A percentile compares a stretch with the other conserved stretches of the same genome.
Evolutionary conservation across 2,329 filamentous ascomycete species (phyloP).

Genomic region (Trichoderma sp.): DNA sequence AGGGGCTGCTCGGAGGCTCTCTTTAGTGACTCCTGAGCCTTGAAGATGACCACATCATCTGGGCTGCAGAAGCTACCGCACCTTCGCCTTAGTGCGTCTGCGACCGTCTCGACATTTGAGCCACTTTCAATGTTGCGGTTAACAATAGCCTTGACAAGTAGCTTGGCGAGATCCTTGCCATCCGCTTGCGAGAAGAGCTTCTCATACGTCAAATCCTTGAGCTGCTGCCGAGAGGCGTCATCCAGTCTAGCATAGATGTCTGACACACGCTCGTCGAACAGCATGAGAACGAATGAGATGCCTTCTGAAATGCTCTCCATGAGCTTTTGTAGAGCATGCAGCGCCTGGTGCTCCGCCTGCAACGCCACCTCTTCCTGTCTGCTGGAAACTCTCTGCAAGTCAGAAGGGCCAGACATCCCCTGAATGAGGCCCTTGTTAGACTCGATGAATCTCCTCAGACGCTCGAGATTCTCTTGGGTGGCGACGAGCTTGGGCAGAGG

Average conservation of each 20-base stretch:
- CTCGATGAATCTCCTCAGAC: constrained; percentile 76
- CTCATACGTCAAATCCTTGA: constrained; percentile 80
- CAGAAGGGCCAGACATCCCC: constrained; percentile 85
- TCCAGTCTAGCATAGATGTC: constrained; percentile 81
- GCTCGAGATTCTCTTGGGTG: constrained; percentile 77
- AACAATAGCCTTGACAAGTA: constrained; percentile 95
- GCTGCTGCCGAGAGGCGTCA: constrained; percentile 63
- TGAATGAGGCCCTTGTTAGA: constrained; percentile 91
- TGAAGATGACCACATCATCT: constrained; percentile 97
- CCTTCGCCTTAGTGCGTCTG: constrained; percentile 84
- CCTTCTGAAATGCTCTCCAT: constrained; percentile 92
- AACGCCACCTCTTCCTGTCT: constrained; percentile 89
- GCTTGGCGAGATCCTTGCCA: constrained; percentile 86
- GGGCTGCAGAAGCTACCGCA: constrained; percentile 97
- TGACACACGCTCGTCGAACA: constrained; percentile 89
- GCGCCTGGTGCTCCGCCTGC: constrained; percentile 89
- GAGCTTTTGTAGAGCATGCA: constrained; percentile 80
- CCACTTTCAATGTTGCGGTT: constrained; percentile 97
- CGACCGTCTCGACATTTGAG: constrained; percentile 95
- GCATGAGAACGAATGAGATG: constrained; percentile 89
- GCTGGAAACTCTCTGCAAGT: constrained; percentile 71
- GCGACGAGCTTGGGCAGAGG: constrained; percentile 63
- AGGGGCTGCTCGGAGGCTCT: constrained; percentile 74
- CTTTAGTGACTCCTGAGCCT: constrained; percentile 92
- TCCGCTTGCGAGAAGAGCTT: constrained; percentile 74